phyloP scores from a whole-genome alignment of 352 stramenopile species.

The Phytopythium kandeliae region DNA sequence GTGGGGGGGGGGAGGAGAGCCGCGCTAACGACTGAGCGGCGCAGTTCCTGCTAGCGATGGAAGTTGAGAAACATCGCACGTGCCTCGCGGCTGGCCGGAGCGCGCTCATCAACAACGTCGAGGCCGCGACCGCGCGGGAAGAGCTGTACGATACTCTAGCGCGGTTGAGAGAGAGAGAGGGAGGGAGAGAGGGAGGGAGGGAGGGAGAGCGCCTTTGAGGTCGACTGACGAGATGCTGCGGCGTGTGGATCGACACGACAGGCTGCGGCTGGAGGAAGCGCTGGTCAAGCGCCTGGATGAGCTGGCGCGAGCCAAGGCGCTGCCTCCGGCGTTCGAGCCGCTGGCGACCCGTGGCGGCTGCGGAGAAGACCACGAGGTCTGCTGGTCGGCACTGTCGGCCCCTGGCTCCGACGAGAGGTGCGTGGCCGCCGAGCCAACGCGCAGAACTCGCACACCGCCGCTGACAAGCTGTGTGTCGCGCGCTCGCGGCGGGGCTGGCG shows the following conservation, averaged over 20 bases:
- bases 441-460: no score
- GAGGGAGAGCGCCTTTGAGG: no score
- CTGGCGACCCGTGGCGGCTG: neutral
- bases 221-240: neutral
- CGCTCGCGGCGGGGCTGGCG: no score
- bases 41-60: slow-evolving; percentile 21
- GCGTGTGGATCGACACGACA: neutral
- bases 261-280: slow-evolving; percentile 5
- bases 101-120: neutral
- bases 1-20: no score
- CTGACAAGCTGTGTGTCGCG: no score
- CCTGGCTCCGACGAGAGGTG: slow-evolving; percentile 11
- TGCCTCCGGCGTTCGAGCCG: slow-evolving; percentile 3
- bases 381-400: slow-evolving; percentile 17
- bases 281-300: slow-evolving; percentile 11
- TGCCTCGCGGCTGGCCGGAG: slow-evolving; percentile 4
- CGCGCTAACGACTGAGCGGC: no score
- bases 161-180: no score
- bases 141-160: no score
- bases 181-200: no score
- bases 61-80: slow-evolving; percentile 15
- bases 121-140: neutral
- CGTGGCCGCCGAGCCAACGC: neutral
- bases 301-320: slow-evolving; percentile 5
- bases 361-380: slow-evolving; percentile 8